Conservation (phyloP, 768 basidiomycete species). For the Mycena chlorophos region DNA sequence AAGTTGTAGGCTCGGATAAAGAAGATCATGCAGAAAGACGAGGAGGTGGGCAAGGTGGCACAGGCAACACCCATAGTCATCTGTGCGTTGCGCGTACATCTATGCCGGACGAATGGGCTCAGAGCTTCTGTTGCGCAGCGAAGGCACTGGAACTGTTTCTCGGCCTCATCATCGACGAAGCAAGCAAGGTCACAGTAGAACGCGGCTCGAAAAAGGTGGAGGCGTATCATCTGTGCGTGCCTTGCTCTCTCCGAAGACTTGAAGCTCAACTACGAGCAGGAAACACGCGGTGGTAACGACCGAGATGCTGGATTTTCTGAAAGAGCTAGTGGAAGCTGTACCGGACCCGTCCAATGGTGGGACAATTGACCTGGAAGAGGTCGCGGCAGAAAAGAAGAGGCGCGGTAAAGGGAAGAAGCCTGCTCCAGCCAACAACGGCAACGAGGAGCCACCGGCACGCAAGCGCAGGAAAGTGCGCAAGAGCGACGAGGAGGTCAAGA, state of each 20-base stretch:
- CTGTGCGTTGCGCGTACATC: slow-evolving; percentile 53
- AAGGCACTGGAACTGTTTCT: slow-evolving; percentile 95
- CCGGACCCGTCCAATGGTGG: slow-evolving; percentile 87
- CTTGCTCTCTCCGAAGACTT: background rate
- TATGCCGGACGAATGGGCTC: background rate
- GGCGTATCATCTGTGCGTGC: slow-evolving; percentile 86
- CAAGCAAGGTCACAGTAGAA: slow-evolving; percentile 74
- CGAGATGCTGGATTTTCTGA: slow-evolving; percentile 90
- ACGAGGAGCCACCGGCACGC: slow-evolving; percentile 39
- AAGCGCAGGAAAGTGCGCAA: slow-evolving; percentile 41
- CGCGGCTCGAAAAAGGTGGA: slow-evolving; percentile 88
- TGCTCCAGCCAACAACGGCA: slow-evolving; percentile 34
- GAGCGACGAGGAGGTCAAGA: slow-evolving; percentile 26
- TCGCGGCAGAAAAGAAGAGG: slow-evolving; percentile 62
- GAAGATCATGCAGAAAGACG: slow-evolving; percentile 99
- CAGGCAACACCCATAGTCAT: slow-evolving; percentile 96
- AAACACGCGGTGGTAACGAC: slow-evolving; percentile 90
- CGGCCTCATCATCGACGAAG: slow-evolving; percentile 76
- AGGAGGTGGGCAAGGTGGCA: slow-evolving; percentile 97
- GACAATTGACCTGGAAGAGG: slow-evolving; percentile 70
- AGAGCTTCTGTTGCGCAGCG: slow-evolving; percentile 52
- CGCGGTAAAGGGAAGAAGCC: slow-evolving; percentile 55
- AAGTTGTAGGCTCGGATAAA: slow-evolving; percentile 85
- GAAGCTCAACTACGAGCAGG: slow-evolving; percentile 41
- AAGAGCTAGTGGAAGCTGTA: slow-evolving; percentile 83